Evolutionary conservation across 129 eudicot genomes (phyloP), one percentile per base, ranked within the genome.

Genomic region (Flaveria brownii): DNA sequence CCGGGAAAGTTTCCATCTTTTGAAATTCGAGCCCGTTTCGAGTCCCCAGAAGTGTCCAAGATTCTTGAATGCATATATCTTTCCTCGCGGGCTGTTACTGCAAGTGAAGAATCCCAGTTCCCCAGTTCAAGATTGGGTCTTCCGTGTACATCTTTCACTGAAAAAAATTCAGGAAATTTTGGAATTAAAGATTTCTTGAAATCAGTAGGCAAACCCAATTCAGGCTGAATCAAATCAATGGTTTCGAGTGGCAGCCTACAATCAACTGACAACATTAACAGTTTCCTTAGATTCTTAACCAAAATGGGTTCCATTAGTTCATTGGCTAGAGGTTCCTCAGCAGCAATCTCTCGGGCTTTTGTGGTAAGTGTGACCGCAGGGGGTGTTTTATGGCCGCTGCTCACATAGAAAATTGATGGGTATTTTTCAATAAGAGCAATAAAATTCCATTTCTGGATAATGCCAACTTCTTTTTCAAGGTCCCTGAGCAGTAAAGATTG

Each of bases 401-500:
- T 63, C 45, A 86, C 97, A 50, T 71, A 78, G 52, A 94, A 94
- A 52, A 94, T 78, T 49, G 90, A 13, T 17, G 97, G 96, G 54
- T 91, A 91, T 74, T 88, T 94, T 46, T 88, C 96, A 22, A 90
- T 93, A 60, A 84, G 72, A 55, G 96, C 86, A 82, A 91, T 93
- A 42, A 77, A 83, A 77, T 90, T 93, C 96, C 98, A 93, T 70
- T 93, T 93, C 74, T 90, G 91, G 68, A 90, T 88, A 68, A 86
- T 85, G 16, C 98, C 98, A 49, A 93, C 97, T 84, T 87, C 96
- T 75, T 90, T 90, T 70, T 93, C 98, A 67, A 93, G 97, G 88
- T 93, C 97, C 73, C 98, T 87, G 15, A 93, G 88, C 11, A 82
- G 91, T 41, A 93, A 80, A 60, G 82, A 88, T 55, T 82, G 78